These are phyloP conservation scores for Pseudogymnoascus sp. DNA, from an alignment of 2,329 filamentous ascomycete genomes.

Conservation along the genomic window DNA sequence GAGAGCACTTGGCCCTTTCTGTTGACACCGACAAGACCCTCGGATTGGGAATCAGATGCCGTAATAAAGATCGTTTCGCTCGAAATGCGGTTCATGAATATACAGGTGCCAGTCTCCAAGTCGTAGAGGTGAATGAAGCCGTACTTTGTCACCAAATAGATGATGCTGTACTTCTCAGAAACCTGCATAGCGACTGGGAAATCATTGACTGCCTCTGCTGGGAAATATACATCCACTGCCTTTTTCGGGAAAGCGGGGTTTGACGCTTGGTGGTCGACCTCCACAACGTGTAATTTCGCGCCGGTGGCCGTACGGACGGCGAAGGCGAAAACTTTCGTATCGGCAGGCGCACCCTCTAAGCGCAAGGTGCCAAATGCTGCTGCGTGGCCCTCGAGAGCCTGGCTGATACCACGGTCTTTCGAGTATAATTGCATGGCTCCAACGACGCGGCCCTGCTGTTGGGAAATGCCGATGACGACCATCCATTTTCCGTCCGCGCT, in stretches of 20 bases:
- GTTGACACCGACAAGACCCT: slow-evolving; percentile 90
- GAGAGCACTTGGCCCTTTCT: slow-evolving; percentile 94
- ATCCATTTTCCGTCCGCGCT: slow-evolving; percentile 97
- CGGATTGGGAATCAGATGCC: slow-evolving; percentile 71
- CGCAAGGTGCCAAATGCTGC: slow-evolving; percentile 87
- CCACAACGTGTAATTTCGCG: slow-evolving; percentile 94
- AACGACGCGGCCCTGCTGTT: slow-evolving; percentile 85
- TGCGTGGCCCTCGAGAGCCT: slow-evolving; percentile 95
- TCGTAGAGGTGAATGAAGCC: slow-evolving; percentile 99
- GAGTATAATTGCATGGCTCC: slow-evolving; percentile 98
- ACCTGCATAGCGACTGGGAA: slow-evolving; percentile 98
- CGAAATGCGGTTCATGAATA: slow-evolving; percentile 99
- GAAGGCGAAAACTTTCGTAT: slow-evolving; percentile 95
- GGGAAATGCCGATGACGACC: slow-evolving; percentile 92
- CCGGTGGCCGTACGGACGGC: slow-evolving; percentile 83
- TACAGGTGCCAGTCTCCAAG: slow-evolving; percentile 86
- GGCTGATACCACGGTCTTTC: slow-evolving; percentile 90
- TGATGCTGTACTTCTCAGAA: slow-evolving; percentile 90
- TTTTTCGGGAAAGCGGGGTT: slow-evolving; percentile 93
- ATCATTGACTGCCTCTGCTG: slow-evolving; percentile 87
- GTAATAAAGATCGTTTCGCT: slow-evolving; percentile 99
- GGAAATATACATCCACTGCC: slow-evolving; percentile 96
- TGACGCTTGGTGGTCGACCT: slow-evolving; percentile 85
- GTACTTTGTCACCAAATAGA: slow-evolving; percentile 97
- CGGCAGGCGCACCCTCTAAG: slow-evolving; percentile 79